Evolutionary conservation across 257 asterid genomes (phyloP).

Genomic region (Penstemon davidsonii): DNA sequence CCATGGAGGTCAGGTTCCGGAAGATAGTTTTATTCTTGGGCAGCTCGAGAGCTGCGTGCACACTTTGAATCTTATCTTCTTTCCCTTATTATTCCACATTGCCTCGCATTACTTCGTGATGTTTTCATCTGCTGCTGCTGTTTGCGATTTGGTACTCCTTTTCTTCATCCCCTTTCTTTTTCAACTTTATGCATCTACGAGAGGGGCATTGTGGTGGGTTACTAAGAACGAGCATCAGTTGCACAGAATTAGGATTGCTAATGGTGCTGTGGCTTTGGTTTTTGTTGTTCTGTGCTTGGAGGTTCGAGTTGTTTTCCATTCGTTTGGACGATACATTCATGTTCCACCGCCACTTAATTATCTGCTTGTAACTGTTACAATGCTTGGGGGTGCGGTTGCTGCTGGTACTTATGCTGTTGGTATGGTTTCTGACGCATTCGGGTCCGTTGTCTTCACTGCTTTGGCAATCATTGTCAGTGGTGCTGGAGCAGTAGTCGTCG

Average conservation of each 20-base stretch:
- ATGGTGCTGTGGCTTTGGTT: slow-evolving; percentile 82
- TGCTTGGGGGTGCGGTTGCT: slow-evolving; percentile 94
- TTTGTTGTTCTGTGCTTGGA: slow-evolving; percentile 81
- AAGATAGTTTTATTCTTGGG: slow-evolving; percentile 70
- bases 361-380: slow-evolving; percentile 73
- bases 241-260: slow-evolving; percentile 76
- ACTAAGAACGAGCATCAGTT: slow-evolving; percentile 79
- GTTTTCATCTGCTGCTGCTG: slow-evolving; percentile 63
- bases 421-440: slow-evolving; percentile 76
- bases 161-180: slow-evolving; percentile 83
- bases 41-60: slow-evolving; percentile 92
- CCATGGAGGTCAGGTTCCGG: slow-evolving; percentile 84
- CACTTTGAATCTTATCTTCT: slow-evolving; percentile 72
- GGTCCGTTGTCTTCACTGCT: slow-evolving; percentile 68
- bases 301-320: slow-evolving; percentile 92
- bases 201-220: slow-evolving; percentile 99
- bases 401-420: slow-evolving; percentile 86
- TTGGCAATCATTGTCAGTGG: slow-evolving; percentile 80
- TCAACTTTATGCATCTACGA: slow-evolving; percentile 89
- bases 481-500: slow-evolving; percentile 88
- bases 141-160: slow-evolving; percentile 80
- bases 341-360: slow-evolving; percentile 93
- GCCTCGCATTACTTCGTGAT: slow-evolving; percentile 71
- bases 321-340: slow-evolving; percentile 95
- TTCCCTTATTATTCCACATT: slow-evolving; percentile 69